Conservation (phyloP, 2,329 filamentous ascomycete genomes). For the Verticillium nonalfalfae region DNA sequence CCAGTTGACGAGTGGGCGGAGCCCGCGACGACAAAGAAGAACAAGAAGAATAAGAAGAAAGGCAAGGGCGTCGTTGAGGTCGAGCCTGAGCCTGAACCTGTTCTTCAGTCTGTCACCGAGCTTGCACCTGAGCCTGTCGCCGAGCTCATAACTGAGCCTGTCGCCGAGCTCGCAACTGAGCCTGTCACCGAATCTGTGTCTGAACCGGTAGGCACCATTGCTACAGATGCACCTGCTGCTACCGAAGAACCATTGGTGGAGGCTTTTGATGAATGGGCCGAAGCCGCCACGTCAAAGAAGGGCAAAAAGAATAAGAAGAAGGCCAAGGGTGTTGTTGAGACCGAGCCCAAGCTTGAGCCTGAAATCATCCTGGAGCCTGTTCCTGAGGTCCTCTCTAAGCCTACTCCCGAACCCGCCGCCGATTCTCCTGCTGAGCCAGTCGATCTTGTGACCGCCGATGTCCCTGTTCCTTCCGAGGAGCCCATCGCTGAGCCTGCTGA, state of each 20-base stretch:
- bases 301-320: constrained; percentile 1
- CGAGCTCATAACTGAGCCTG: neutral
- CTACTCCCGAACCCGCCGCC: no score
- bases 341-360: neutral
- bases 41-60: constrained; percentile 1
- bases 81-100: neutral
- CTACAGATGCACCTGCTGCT: neutral
- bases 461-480: neutral
- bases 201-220: neutral
- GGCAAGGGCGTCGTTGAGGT: neutral
- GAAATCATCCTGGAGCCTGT: neutral
- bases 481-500: neutral
- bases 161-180: neutral
- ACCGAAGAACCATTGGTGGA: neutral
- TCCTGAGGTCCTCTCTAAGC: no score
- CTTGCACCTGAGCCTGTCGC: neutral
- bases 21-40: neutral
- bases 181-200: neutral
- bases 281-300: neutral
- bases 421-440: neutral
- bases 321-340: neutral
- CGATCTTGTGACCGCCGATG: neutral
- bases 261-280: neutral
- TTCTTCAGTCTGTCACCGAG: neutral
- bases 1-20: neutral